phyloP scores from a whole-genome alignment of 208 protist species.

The Phytomonas francai region DNA sequence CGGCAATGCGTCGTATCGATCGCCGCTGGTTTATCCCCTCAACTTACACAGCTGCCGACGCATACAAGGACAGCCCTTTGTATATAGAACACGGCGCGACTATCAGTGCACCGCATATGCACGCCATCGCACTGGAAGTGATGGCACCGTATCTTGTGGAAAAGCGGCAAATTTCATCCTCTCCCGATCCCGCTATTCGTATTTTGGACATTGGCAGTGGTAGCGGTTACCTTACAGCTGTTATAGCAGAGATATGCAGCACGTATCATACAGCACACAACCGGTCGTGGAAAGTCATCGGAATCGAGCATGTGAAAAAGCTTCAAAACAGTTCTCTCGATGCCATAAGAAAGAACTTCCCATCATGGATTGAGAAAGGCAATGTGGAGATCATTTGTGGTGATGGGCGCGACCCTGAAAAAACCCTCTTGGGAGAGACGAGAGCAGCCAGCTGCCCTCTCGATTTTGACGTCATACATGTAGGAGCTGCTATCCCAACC shows the following conservation, averaged over 20 bases:
- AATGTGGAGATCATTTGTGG: constrained; percentile 44
- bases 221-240: constrained; percentile 84
- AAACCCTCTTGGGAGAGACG: constrained; percentile 16
- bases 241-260: constrained; percentile 50
- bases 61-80: constrained; percentile 68
- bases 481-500: constrained; percentile 58
- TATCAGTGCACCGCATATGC: constrained; percentile 90
- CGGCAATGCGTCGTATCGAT: constrained; percentile 65
- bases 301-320: constrained; percentile 72
- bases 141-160: constrained; percentile 24
- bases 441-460: neutral
- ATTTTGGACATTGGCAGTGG: constrained; percentile 84
- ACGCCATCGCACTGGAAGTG: constrained; percentile 83
- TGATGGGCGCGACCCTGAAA: constrained; percentile 46
- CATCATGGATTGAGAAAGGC: constrained; percentile 24
- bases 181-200: constrained; percentile 9
- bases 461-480: constrained; percentile 81
- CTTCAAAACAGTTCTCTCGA: constrained; percentile 33
- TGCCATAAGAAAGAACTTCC: constrained; percentile 36
- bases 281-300: constrained; percentile 38
- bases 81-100: constrained; percentile 79
- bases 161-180: neutral
- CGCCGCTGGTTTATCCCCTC: constrained; percentile 60
- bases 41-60: constrained; percentile 7
- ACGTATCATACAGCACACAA: constrained; percentile 12